phyloP scores from a whole-genome alignment of 441 rosid species.

The Gossypium schwendimanii region DNA sequence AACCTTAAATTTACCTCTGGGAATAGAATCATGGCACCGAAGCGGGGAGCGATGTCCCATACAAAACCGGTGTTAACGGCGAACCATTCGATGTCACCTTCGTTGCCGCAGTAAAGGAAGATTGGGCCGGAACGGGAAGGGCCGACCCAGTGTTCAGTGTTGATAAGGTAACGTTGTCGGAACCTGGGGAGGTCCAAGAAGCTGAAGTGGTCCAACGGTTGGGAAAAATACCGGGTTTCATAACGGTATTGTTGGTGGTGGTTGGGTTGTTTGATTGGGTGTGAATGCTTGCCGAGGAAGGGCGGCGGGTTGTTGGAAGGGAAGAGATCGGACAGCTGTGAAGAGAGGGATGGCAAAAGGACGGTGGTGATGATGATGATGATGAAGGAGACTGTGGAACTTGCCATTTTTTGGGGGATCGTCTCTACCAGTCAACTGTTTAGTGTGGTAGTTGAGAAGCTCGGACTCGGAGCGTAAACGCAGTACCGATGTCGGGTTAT shows the following conservation, averaged over 20 bases:
- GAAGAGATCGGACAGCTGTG: constrained; percentile 16
- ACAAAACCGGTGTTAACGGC: constrained; percentile 70
- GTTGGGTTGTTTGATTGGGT: constrained; percentile 12
- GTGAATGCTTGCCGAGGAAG: constrained; percentile 31
- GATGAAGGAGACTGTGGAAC: constrained; percentile 7
- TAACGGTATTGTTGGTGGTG: constrained; percentile 34
- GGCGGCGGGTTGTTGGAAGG: constrained; percentile 26
- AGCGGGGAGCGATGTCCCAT: constrained; percentile 76
- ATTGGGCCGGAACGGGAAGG: constrained; percentile 23
- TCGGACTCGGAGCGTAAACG: neutral
- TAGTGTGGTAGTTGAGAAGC: neutral
- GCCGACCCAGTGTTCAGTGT: constrained; percentile 63
- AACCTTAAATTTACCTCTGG: constrained; percentile 48
- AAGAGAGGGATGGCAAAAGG: constrained; percentile 21
- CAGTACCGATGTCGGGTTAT: neutral
- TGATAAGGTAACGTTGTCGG: constrained; percentile 68
- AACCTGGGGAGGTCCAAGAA: constrained; percentile 58
- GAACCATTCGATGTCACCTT: constrained; percentile 87
- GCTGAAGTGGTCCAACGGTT: constrained; percentile 80
- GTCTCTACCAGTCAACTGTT: neutral
- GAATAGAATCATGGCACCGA: constrained; percentile 74
- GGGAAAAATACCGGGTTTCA: constrained; percentile 57
- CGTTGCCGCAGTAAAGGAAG: constrained; percentile 20
- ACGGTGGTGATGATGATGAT: constrained; percentile 21
- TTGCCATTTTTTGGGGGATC: constrained; percentile 29